These are phyloP conservation scores for Alternaria triticina DNA, from an alignment of 2,329 filamentous ascomycete genomes.

Conservation along the genomic window DNA sequence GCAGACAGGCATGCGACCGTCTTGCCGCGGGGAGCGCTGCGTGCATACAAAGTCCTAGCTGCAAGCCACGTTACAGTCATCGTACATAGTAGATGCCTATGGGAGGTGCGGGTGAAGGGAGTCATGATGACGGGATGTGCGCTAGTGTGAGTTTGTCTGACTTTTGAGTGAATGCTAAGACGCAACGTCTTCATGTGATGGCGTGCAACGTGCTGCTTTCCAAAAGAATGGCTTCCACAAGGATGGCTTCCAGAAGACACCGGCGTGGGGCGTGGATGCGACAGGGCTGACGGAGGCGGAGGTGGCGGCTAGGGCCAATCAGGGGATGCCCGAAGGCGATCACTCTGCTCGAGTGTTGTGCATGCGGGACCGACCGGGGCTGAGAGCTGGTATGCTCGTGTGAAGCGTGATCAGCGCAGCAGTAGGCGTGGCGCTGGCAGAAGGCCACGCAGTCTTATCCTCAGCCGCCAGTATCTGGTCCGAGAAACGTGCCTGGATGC, in stretches of 20 bases:
- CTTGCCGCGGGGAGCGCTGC: neutral
- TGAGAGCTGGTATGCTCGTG: neutral
- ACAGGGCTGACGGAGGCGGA: conserved; percentile 19
- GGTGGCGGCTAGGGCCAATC: conserved; percentile 21
- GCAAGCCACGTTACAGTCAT: conserved; percentile 1
- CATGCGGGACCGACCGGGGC: conserved; percentile 16
- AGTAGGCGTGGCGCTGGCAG: neutral
- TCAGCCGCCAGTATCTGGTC: conserved; percentile 8
- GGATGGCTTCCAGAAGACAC: conserved; percentile 13
- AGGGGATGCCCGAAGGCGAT: conserved; percentile 15
- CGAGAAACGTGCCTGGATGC: conserved; percentile 16
- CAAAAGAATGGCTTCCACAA: too few species aligned
- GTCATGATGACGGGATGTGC: neutral
- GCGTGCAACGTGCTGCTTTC: neutral
- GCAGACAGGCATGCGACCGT: neutral
- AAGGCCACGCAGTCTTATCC: conserved; percentile 4
- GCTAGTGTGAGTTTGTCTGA: neutral
- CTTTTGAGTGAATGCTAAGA: neutral
- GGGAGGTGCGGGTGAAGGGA: neutral
- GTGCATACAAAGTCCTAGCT: neutral
- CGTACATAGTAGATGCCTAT: neutral
- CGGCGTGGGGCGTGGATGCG: conserved; percentile 18
- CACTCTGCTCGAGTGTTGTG: conserved; percentile 6
- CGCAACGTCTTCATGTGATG: neutral
- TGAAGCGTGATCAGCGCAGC: neutral